Evolutionary conservation across 345 rosid genomes (phyloP), one percentile per base, ranked within the genome.

Genomic region (Gossypium raimondii): DNA sequence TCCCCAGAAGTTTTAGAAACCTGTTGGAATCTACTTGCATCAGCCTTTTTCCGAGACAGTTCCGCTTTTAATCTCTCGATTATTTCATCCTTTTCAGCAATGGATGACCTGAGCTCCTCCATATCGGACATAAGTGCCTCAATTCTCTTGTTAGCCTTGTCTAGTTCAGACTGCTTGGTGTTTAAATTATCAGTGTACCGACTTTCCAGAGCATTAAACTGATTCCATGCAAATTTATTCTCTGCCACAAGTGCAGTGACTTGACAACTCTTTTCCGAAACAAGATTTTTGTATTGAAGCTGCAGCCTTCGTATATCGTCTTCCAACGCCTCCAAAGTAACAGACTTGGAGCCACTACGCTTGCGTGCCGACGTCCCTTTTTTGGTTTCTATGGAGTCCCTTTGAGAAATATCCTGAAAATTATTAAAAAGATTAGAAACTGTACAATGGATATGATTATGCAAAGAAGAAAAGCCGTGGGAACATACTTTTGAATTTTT

Each of bases 181-280:
- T 84, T 85, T 63, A 96, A 78, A 73, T 86, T 93, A 57, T 75
- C 75, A 14, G 79, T 78, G 64, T 83, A 87, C 45, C 76, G 85
- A 72, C 73, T 88, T 75, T 96, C 92, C 73, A 87, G 61, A 68
- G 78, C 45, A 65, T 84, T 86, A 74, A 83, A 86, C 79, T 96
- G 98, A 79, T 88, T 80, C 97, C 97, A 87, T 5, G 87, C 82
- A 77, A 94, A 94, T 55, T 85, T 81, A 70, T 88, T 90, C 83
- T 93, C 93, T 24, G 78, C 78, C 81, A 82, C 4, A 20, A 93
- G 86, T 7, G 85, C 82, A 60, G 93, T 80, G 16, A 85, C 79
- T 73, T 90, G 90, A 22, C 82, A 75, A 38, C 75, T 76, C 87
- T 85, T 91, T 62, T 88, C 91, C 20, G 84, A 77, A 75, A 83